Evolutionary conservation across 129 eudicot species (phyloP).

Genomic region (Lonicera japonica): DNA sequence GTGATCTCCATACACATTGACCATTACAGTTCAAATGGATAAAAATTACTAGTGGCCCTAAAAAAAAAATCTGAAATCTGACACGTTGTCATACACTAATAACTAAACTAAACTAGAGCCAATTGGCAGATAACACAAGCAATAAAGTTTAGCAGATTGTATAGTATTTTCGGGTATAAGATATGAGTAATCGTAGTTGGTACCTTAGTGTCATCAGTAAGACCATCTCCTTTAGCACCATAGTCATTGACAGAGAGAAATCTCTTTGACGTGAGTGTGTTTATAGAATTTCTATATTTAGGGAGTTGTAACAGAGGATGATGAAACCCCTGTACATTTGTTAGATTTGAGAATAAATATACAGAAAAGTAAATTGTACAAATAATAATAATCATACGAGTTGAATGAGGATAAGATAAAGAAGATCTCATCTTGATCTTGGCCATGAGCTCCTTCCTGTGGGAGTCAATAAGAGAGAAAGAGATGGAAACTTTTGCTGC

Average conservation of each 20-base stretch:
- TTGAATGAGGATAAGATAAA: slow-evolving; percentile 8
- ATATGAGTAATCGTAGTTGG: neutral
- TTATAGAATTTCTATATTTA: slow-evolving; percentile 21
- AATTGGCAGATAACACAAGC: no score
- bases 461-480: no score
- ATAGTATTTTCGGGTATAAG: neutral
- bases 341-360: slow-evolving; percentile 20
- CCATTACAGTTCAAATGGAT: no score
- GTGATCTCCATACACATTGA: no score
- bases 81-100: no score
- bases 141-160: neutral
- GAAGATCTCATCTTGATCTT: slow-evolving; percentile 13
- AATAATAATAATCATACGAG: slow-evolving; percentile 6
- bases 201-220: slow-evolving; percentile 72
- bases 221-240: slow-evolving; percentile 83
- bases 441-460: neutral
- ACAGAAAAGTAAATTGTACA: slow-evolving; percentile 11
- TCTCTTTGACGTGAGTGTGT: slow-evolving; percentile 17
- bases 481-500: no score
- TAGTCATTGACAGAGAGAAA: slow-evolving; percentile 47
- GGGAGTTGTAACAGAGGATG: slow-evolving; percentile 35
- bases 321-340: slow-evolving; percentile 32
- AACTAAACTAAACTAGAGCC: no score
- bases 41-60: neutral
- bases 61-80: neutral